A percentile compares a stretch with the other conserved stretches of the same genome.
phyloP scores from a whole-genome alignment of 2,329 filamentous ascomycete species.

The Hirsutella minnesotensis region DNA sequence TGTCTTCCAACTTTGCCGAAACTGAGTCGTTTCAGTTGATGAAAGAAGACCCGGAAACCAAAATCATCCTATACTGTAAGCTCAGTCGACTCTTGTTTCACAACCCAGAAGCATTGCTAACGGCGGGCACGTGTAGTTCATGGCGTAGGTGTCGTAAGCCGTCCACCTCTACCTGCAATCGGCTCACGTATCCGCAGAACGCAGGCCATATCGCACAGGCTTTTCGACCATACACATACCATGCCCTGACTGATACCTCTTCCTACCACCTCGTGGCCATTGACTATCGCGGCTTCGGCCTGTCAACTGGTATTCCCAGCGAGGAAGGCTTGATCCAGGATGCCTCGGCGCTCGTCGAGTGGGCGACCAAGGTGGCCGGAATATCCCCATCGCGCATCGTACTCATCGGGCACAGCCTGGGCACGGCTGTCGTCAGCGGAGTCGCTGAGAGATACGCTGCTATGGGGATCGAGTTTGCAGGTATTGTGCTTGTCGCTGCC shows the following conservation, averaged over 20 bases:
- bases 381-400: conserved; percentile 64
- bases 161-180: neutral
- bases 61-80: conserved; percentile 51
- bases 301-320: conserved; percentile 66
- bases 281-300: conserved; percentile 83
- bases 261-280: conserved; percentile 74
- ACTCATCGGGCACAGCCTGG: conserved; percentile 76
- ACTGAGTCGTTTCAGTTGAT: conserved; percentile 50
- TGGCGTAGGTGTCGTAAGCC: conserved; percentile 34
- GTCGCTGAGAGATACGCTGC: conserved; percentile 58
- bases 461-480: conserved; percentile 58
- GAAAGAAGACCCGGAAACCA: conserved; percentile 48
- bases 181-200: conserved; percentile 40
- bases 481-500: conserved; percentile 65
- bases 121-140: conserved; percentile 41
- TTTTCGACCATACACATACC: conserved; percentile 65
- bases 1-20: conserved; percentile 40
- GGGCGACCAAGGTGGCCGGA: conserved; percentile 50
- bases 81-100: neutral
- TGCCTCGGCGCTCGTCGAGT: conserved; percentile 60
- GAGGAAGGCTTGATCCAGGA: conserved; percentile 76
- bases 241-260: conserved; percentile 60
- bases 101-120: neutral
- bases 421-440: conserved; percentile 71
- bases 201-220: conserved; percentile 76